Base-by-base conservation (phyloP, 352 stramenopile species). In the Phytophthora chlamydospora region DNA sequence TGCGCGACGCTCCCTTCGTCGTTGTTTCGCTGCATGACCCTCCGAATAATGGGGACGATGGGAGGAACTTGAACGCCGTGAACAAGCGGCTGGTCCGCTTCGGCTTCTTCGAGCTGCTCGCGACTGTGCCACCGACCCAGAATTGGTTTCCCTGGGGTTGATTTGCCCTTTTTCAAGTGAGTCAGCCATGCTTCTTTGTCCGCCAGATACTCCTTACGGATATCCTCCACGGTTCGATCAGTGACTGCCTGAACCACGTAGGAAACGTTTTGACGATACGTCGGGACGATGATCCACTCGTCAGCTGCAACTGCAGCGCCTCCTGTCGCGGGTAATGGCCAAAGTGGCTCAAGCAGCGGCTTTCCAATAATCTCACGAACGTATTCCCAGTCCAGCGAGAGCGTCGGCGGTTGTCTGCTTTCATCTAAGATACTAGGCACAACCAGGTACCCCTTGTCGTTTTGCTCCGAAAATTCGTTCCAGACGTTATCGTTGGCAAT, bases 391-490 rank as follows among this genome's bases (percentile, higher is more conserved):
- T 94, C 83, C 2, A 92, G 71, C 11, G 58, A 66, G 21, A 71
- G 34, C 13, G 58, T 53, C 9, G 60, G 31, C 4, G 68, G 46
- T 43, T 68, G 34, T 21, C 24, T 62, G 5, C 68, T 53, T 6
- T 67, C 51, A 51, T 78, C 54, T 33, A 73, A 4, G 21, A 73
- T 42, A n/a, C 76, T 84, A 13, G 86, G 82, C 1, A 92, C 83
- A 29, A 96, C 84, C 31, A 96, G 41, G 51, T 96, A 96, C 3
- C 87, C 87, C 45, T 96, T 96, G 71, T 96, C 87, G 48, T 96
- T 96, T 57, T 91, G 79, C 56, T 91, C 76, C 0, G 87, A 93
- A 11, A 96, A 96, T 44, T 94, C 85, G 36, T 89, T 78, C 78
- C 82, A 91, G 2, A 92, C 70, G 10, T 84, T 68, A 31, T 87